Conservation (phyloP, 257 asterid genomes). For the Rhazya stricta region DNA sequence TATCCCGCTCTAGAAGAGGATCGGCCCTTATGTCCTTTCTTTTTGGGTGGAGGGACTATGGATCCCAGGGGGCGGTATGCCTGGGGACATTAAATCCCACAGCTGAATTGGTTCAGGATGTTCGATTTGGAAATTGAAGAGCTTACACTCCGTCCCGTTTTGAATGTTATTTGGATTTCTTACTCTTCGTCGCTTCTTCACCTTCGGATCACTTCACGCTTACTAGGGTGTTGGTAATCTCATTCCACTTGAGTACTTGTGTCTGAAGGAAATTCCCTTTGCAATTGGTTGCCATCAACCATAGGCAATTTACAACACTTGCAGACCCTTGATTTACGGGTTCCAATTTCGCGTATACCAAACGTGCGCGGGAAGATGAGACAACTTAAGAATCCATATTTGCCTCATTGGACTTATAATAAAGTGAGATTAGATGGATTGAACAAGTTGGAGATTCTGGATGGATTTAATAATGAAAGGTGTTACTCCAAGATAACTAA, state of each 20-base stretch:
- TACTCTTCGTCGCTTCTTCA: no score
- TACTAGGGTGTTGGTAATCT: conserved; percentile 10
- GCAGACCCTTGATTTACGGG: conserved; percentile 18
- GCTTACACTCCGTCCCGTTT: no score
- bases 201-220: no score
- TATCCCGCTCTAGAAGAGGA: no score
- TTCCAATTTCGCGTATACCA: neutral
- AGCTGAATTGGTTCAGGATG: no score
- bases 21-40: no score
- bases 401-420: conserved; percentile 14
- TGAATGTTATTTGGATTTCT: no score
- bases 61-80: no score
- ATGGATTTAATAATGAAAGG: neutral
- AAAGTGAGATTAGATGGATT: conserved; percentile 14
- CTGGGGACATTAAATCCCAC: no score
- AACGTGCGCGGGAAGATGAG: conserved; percentile 11
- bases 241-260: conserved; percentile 22
- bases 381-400: conserved; percentile 9
- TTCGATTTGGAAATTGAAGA: no score
- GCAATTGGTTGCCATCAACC: conserved; percentile 4
- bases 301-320: conserved; percentile 13
- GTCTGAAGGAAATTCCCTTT: neutral
- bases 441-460: conserved; percentile 16
- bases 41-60: no score
- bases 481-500: conserved; percentile 6